Evolutionary conservation across 208 protist genomes (phyloP), one percentile per base, ranked within the genome.

Genomic region (Leishmania arabica): DNA sequence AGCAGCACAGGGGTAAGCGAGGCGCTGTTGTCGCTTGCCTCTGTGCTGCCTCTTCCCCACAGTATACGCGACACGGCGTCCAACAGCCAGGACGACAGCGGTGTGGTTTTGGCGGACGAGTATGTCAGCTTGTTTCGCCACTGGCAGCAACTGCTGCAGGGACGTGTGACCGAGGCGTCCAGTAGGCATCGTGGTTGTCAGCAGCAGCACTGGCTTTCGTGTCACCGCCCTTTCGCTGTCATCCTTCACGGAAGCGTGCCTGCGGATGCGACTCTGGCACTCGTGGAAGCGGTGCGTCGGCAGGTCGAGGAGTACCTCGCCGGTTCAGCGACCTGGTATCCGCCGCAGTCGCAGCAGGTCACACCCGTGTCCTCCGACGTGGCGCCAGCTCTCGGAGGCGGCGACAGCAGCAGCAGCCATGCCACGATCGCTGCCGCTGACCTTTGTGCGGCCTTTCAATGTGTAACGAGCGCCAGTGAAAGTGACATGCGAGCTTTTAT

Each of bases 401-500:
- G 21, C 9, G 66, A 31, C 56, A 62, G 31, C 51, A 19, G 47
- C 51, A 19, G 47, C 34, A n/a, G 51, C 72, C 34, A 27, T 64
- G 72, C 47, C 42, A 24, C 64, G 45, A 62, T 85, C 54, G 69
- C 70, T 21, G 3, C 81, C 4, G 77, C 69, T 54, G 47, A 6
- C 8, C 49, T 85, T 21, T 31, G 42, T 19, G 78, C 60, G 0
- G 82, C 82, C 8, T 76, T 86, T 64, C 78, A 53, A 37, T 80
- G 77, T 64, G 19, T 86, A 17, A 45, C 3, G 53, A 51, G 47
- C 27, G 82, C 82, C 11, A 80, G 51, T 19, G 64, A 62, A 37
- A 66, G 31, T 1, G 78, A 86, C 40, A 79, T 82, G 77, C 66
- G 58, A 45, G 71, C 65, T 0, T 82, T 82, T 68, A 34, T 81